Percentiles rank a stretch among this genome's conserved stretches.
Conservation (phyloP, 2,329 filamentous ascomycete species). For the Coleophoma cylindrospora region DNA sequence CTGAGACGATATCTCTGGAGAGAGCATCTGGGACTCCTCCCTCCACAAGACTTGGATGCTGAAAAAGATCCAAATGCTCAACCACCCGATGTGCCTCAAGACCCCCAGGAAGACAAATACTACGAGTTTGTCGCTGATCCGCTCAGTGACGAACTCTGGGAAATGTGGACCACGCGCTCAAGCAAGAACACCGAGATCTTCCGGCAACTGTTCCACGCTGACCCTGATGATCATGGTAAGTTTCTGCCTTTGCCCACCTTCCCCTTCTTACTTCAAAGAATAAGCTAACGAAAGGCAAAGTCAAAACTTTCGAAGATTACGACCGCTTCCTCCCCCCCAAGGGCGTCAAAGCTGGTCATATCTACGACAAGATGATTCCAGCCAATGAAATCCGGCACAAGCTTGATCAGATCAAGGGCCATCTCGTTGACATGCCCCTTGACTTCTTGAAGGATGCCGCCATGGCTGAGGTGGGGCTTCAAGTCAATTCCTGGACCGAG, state of each 20-base stretch:
- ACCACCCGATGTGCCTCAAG: slow-evolving; percentile 65
- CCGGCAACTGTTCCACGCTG: slow-evolving; percentile 77
- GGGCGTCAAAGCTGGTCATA: slow-evolving; percentile 75
- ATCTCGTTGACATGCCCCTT: slow-evolving; percentile 94
- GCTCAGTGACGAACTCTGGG: slow-evolving; percentile 59
- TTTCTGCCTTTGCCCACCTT: slow-evolving; percentile 1
- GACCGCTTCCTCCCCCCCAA: slow-evolving; percentile 68
- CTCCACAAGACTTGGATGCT: slow-evolving; percentile 66
- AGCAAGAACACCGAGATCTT: slow-evolving; percentile 70
- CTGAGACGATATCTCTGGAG: slow-evolving; percentile 81
- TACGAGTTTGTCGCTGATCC: slow-evolving; percentile 68
- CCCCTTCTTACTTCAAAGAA: slow-evolving; percentile 4
- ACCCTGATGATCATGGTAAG: slow-evolving; percentile 80
- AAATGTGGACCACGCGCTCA: slow-evolving; percentile 65
- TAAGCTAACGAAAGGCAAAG: slow-evolving; percentile 29
- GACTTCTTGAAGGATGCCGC: slow-evolving; percentile 77
- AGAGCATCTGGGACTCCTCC: slow-evolving; percentile 81
- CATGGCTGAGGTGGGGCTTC: slow-evolving; percentile 85
- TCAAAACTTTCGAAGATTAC: slow-evolving; percentile 88
- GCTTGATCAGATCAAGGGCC: slow-evolving; percentile 75
- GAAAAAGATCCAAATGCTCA: slow-evolving; percentile 66
- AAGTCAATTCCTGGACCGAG: slow-evolving; percentile 83
- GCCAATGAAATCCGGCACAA: slow-evolving; percentile 68
- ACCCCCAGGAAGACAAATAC: slow-evolving; percentile 56
- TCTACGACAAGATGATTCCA: slow-evolving; percentile 76